A percentile compares a stretch with the other conserved stretches of the same genome.
phyloP scores from a whole-genome alignment of 345 rosid genomes.

The Orychophragmus violaceus region DNA sequence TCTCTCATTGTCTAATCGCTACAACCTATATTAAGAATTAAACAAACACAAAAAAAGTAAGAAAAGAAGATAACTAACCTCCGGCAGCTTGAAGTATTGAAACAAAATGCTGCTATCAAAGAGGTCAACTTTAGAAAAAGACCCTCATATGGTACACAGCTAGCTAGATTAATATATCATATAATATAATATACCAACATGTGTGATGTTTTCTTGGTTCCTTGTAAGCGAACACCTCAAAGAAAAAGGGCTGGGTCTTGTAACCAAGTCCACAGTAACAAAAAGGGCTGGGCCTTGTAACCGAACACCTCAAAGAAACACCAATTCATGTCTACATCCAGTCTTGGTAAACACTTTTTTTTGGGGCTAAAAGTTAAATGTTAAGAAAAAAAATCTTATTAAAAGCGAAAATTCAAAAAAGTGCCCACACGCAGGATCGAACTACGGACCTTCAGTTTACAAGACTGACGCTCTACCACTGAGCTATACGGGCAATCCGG shows the following conservation, averaged over 20 bases:
- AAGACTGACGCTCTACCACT: conserved; percentile 92
- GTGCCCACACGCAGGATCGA: conserved; percentile 78
- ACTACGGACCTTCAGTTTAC: conserved; percentile 83
- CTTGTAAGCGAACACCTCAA: no score
- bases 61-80: no score
- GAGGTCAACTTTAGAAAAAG: neutral
- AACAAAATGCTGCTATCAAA: neutral
- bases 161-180: no score
- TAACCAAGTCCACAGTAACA: neutral
- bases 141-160: no score
- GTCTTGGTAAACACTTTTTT: no score
- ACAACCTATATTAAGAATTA: neutral
- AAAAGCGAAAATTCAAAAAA: no score
- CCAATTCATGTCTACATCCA: neutral
- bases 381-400: no score
- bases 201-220: no score
- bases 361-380: no score
- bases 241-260: no score
- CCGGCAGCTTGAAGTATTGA: neutral
- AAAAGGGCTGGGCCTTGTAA: neutral
- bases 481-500: conserved; percentile 88
- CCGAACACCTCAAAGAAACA: neutral
- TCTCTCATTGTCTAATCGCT: neutral
- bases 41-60: neutral
- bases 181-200: no score